Base-by-base conservation (phyloP, 1,139 yeast species). In the Pichiaceae sp. region DNA sequence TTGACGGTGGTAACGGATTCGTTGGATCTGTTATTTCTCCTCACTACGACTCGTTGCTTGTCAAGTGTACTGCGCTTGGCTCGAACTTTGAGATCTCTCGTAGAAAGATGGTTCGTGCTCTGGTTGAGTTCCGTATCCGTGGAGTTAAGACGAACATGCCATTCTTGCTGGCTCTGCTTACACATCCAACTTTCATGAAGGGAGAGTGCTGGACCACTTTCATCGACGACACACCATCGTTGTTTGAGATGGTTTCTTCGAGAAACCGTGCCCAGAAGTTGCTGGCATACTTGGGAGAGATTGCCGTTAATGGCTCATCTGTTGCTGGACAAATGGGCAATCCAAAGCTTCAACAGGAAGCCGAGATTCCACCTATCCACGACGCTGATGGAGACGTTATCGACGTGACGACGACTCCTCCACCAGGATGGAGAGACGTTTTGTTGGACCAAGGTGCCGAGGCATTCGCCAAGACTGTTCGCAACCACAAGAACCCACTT, bases 81-180 rank as follows among this genome's bases (percentile, higher is more conserved):
- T 83, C 96, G 27, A 89, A 96, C 38, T 93, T 78, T 61, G 99
- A 93, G 66, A 89, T 93, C 55, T 85, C 96, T 34, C 78, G 99
- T 60, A 76, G 98, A 64, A 91, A 91, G 72, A 91, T 91, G 96
- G 73, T 91, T 57, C 77, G 98, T 62, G 84, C 99, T 14, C 74
- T 91, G 59, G 86, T 91, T 53, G 99, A 91, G 65, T 91, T 91
- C 64, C 81, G 98, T 73, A 87, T 91, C 55, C 80, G 98, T 69
- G 99, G 99, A 59, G 98, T 91, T 53, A 91, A 91, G 71, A 91
- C 98, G 39, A 91, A 91, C 64, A 93, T 91, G 50, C 98, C 98
- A 24, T 91, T 91, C 70, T 68, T 91, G 61, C 71, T 93, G 56
- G 93, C 97, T n/a, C 64, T 93, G 46, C 72, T 91, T 57, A 91